Conservation (phyloP, 352 stramenopile species). For the Phytopythium mirpurense region DNA sequence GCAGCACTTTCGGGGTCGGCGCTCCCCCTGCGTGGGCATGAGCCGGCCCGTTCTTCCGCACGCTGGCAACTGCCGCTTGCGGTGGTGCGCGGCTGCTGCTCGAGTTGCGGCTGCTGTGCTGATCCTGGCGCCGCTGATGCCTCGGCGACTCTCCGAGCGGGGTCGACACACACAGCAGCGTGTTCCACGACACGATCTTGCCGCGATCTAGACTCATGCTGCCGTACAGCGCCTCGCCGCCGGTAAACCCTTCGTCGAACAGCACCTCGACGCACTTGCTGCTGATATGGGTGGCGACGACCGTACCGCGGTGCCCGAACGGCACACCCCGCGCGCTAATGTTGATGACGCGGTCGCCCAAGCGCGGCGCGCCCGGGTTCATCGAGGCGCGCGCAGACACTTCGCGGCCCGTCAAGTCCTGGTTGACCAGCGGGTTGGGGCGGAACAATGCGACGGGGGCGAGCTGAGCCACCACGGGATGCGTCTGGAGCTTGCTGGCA, state of each 20-base stretch:
- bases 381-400: conserved; percentile 49
- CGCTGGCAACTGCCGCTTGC: not conserved
- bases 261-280: conserved; percentile 98
- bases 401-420: conserved; percentile 70
- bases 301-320: conserved; percentile 96
- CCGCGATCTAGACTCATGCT: conserved; percentile 93
- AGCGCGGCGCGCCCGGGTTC: conserved; percentile 71
- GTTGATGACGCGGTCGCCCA: conserved; percentile 98
- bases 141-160: conserved; percentile 17
- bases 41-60: not conserved
- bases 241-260: conserved; percentile 96
- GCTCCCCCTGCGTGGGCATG: conserved; percentile 9
- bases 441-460: conserved; percentile 59
- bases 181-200: conserved; percentile 94
- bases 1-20: conserved; percentile 14
- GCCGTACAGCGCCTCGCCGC: conserved; percentile 94
- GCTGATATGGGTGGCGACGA: conserved; percentile 95
- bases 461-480: conserved; percentile 37
- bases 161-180: conserved; percentile 64
- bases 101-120: conserved; percentile 6
- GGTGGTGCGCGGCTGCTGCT: not conserved
- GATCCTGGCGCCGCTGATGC: conserved; percentile 4
- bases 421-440: conserved; percentile 70
- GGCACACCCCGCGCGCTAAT: conserved; percentile 93
- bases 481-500: conserved; percentile 23